Evolutionary conservation across 2,329 filamentous ascomycete genomes (phyloP).

Genomic region (Alternaria alternata): DNA sequence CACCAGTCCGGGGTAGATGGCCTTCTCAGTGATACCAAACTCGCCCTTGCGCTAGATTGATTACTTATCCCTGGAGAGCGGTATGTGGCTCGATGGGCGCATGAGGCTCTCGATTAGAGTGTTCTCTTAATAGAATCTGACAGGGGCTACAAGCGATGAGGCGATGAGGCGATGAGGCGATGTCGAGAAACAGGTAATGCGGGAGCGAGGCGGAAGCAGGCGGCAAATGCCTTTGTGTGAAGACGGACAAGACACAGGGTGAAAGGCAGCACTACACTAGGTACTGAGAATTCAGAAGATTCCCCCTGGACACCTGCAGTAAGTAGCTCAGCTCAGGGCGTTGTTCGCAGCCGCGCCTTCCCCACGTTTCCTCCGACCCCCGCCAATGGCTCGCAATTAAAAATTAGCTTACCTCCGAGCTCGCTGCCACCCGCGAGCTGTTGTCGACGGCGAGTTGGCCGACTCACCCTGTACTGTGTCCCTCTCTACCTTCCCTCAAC

Average conservation of each 20-base stretch:
- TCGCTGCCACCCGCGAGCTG: slow-evolving; percentile 33
- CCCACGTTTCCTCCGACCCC: slow-evolving; percentile 41
- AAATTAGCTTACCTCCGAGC: slow-evolving; percentile 39
- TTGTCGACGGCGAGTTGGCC: slow-evolving; percentile 30
- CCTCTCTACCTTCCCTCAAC: slow-evolving; percentile 21
- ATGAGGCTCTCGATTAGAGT: slow-evolving; percentile 14
- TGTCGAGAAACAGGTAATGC: slow-evolving; percentile 1
- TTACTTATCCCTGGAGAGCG: slow-evolving; percentile 22
- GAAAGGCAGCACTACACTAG: neutral
- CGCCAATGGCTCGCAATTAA: slow-evolving; percentile 30
- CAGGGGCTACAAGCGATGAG: slow-evolving; percentile 10
- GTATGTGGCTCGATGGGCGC: slow-evolving; percentile 16
- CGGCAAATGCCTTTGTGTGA: neutral
- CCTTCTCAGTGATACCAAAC: neutral
- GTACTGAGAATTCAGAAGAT: neutral
- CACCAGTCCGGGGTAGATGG: neutral
- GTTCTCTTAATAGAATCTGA: slow-evolving; percentile 12
- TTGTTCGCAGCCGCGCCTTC: slow-evolving; percentile 29
- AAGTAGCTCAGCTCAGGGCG: neutral
- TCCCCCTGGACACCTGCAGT: neutral
- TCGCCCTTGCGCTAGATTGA: slow-evolving; percentile 10
- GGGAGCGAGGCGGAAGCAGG: neutral
- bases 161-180: slow-evolving; percentile 23
- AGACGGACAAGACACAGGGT: neutral
- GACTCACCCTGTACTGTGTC: slow-evolving; percentile 31